Evolutionary conservation across 805 yeast genomes (phyloP), one percentile per base, ranked within the genome.

Genomic region (Starmerella gropengiesseri): DNA sequence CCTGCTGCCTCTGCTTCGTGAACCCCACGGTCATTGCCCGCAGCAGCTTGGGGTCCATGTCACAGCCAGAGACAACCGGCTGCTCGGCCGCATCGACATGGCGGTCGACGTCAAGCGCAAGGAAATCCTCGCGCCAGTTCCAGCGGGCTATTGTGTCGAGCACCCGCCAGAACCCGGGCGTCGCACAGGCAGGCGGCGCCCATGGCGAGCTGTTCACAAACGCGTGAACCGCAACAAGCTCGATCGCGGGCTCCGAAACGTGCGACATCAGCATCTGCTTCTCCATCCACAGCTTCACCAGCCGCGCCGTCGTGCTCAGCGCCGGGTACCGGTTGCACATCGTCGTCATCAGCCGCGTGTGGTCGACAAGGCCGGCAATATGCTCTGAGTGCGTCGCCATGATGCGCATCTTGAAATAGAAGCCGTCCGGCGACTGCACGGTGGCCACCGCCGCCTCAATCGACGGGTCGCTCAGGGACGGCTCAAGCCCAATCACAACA

Each of bases 61-160:
- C 49, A 64, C 60, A 29, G 58, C 67, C 55, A 38, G 58, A 41
- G 51, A 58, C 55, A 45, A 49, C 28, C 28, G 46, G 50, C 43
- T 32, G 30, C 13, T 42, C 43, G 5, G 49, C 38, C 12, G 35
- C 35, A 3, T 46, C 49, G 11, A 46, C 31, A 25, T 57, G 56
- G 19, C 57, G 51, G 19, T 79, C 76, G 37, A 44, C 28, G 55
- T 91, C 96, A 47, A 91, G 63, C 41, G 87, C 73, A 47, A 91
- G 63, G 1, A 95, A 81, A 36, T 80, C 85, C 49, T 82, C 93
- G 54, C 75, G 80, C 98, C 98, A 91, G 60, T 91, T 86, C 98
- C 98, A 91, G 32, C 63, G 63, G 20, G 94, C 71, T 34, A 91
- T 60, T 54, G 80, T 82, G 36, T 73, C 66, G 29, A 91, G 59